Conservation (phyloP, 1,284 basidiomycete genomes). For the Naganishia sp. region DNA sequence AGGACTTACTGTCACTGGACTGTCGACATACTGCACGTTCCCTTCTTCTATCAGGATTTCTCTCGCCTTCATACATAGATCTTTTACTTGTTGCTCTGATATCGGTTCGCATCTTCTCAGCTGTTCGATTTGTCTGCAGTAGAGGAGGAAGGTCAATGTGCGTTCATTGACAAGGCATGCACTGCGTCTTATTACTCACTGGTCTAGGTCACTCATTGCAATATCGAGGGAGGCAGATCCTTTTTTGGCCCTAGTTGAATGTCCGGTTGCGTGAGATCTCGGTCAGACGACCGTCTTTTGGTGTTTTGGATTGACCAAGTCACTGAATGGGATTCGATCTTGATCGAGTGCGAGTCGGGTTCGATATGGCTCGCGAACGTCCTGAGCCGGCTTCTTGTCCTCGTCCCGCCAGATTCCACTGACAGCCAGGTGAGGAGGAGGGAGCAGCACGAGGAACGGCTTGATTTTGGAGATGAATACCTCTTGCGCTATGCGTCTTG, state of each 20-base stretch:
- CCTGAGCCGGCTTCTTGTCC: too few relatives aligned
- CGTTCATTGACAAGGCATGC: not conserved
- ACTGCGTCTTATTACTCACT: slow-evolving; percentile 18
- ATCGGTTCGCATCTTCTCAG: slow-evolving; percentile 82
- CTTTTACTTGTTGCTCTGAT: slow-evolving; percentile 87
- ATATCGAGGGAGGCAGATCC: not conserved
- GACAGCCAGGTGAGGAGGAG: too few relatives aligned
- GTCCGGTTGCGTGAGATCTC: not conserved
- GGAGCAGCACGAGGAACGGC: too few relatives aligned
- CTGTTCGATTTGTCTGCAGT: slow-evolving; percentile 65
- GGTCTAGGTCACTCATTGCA: slow-evolving; percentile 31
- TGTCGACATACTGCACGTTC: slow-evolving; percentile 94
- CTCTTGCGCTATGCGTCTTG: not conserved
- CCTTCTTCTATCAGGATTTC: slow-evolving; percentile 97
- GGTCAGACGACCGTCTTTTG: not conserved
- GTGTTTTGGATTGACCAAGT: not conserved
- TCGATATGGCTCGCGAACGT: too few relatives aligned
- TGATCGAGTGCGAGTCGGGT: too few relatives aligned
- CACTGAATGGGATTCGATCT: too few relatives aligned
- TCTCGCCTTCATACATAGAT: slow-evolving; percentile 88
- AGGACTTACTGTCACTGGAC: slow-evolving; percentile 84
- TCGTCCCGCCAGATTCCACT: too few relatives aligned
- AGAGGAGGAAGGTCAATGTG: not conserved
- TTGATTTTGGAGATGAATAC: too few relatives aligned
- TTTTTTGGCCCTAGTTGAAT: not conserved